Base-by-base conservation (phyloP, 176 grass and related monocot genomes). In the Avena eriantha region DNA sequence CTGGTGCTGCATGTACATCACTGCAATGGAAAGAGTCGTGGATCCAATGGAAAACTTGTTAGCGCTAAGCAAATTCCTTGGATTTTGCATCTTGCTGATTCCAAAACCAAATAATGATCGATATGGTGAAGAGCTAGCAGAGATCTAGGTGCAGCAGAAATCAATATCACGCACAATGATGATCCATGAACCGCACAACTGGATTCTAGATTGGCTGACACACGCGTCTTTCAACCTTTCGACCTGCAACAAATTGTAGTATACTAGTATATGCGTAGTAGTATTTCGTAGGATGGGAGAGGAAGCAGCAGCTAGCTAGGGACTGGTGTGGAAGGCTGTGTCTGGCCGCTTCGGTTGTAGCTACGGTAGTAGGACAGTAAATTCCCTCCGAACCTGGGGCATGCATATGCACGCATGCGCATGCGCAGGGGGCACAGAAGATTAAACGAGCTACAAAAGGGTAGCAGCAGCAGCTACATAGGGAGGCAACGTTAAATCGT, bases 371-470 rank as follows among this genome's bases (percentile, higher is more conserved):
- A 64, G 35, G 73, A 73, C 43, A 80, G 65, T 23, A 13, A 73
- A 73, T 83, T 83, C 83, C 54, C 80, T 90, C 79, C 53, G 22
- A 80, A 64, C 34, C 85, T 29, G 48, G 56, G 66, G 46, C 61
- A 76, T 67, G 80, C 66, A 43, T 71, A 60, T 36, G 34, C 50
- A 77, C 69, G 76, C 49, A 29, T 63, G 67, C 54, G 45, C 46
- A 49, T 29, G 29, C 29, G 29, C 29, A 29, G 29, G 17, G 53
- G 65, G 75, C 57, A 35, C 60, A 81, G 54, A 53, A 82, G 90
- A 90, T 83, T 83, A 54, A 90, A 79, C 13, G 43, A 66, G 77
- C 84, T 87, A 87, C 89, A 83, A 83, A 90, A 87, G 65, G 54
- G 80, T 83, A 87, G 80, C 79, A 55, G 73, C 84, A 71, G 61